phyloP scores from a whole-genome alignment of 805 yeast species.

The Ogataea saltuana region DNA sequence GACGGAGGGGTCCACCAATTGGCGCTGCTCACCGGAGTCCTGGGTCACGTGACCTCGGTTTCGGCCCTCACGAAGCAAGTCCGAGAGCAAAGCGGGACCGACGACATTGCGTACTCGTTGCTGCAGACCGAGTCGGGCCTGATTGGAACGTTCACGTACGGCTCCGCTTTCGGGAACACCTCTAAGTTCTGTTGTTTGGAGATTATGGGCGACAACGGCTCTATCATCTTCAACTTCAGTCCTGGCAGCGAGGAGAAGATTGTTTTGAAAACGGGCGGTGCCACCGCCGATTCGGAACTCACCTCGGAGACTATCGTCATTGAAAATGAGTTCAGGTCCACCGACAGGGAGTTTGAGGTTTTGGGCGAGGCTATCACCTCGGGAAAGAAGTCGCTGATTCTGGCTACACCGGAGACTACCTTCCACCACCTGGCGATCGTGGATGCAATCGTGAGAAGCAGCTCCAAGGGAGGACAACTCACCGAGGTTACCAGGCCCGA shows the following conservation, averaged over 20 bases:
- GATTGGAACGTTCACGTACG: conserved; percentile 85
- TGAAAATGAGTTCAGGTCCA: conserved; percentile 45
- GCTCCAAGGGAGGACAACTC: conserved; percentile 50
- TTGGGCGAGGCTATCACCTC: conserved; percentile 40
- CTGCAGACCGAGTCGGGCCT: conserved; percentile 56
- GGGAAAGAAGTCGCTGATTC: conserved; percentile 24
- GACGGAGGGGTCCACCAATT: conserved; percentile 98
- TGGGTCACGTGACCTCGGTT: conserved; percentile 72
- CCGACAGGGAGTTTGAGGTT: conserved; percentile 47
- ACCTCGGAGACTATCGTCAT: conserved; percentile 36
- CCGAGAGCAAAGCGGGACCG: conserved; percentile 74
- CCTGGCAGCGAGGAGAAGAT: conserved; percentile 45
- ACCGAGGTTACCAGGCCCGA: too few relatives aligned
- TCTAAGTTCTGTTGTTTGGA: conserved; percentile 66
- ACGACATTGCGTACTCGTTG: conserved; percentile 77
- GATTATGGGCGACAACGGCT: conserved; percentile 79
- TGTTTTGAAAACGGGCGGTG: conserved; percentile 51
- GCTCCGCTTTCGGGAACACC: conserved; percentile 83
- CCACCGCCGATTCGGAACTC: conserved; percentile 51
- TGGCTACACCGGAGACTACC: conserved; percentile 66
- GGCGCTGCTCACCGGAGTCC: conserved; percentile 77
- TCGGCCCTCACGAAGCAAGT: conserved; percentile 79
- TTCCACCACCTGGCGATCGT: conserved; percentile 93
- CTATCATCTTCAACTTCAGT: conserved; percentile 66
- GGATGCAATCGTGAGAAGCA: conserved; percentile 80